A percentile compares a stretch with the other conserved stretches of the same genome.
Evolutionary conservation across 2,329 filamentous ascomycete genomes (phyloP).

Genomic region (Paracoccidioides brasiliensis): DNA sequence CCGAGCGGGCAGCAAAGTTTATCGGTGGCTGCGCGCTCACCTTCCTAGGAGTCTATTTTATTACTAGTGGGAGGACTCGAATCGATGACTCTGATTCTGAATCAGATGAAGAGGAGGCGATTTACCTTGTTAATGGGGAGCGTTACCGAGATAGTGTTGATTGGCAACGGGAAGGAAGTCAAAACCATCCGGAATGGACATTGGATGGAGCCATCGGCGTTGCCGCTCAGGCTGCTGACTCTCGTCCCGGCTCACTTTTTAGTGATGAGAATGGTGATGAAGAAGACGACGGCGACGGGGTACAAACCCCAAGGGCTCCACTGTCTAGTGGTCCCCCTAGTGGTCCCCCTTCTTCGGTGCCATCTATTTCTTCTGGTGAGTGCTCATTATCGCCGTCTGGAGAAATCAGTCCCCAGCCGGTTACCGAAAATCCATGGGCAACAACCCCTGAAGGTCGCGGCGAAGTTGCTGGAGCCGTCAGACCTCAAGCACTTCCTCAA

Average conservation of each 20-base stretch:
- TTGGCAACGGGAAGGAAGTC: slow-evolving; percentile 10
- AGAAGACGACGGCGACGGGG: slow-evolving; percentile 22
- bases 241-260: slow-evolving; percentile 22
- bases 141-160: slow-evolving; percentile 25
- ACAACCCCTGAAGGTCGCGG: slow-evolving; percentile 13
- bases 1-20: slow-evolving; percentile 67
- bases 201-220: background rate
- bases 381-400: slow-evolving; percentile 19
- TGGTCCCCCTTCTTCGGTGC: slow-evolving; percentile 20
- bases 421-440: slow-evolving; percentile 29
- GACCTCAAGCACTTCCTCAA: slow-evolving; percentile 13
- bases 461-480: slow-evolving; percentile 11
- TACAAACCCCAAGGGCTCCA: slow-evolving; percentile 21
- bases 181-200: slow-evolving; percentile 10
- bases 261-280: slow-evolving; percentile 21
- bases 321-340: slow-evolving; percentile 22
- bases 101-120: slow-evolving; percentile 44
- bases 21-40: slow-evolving; percentile 81
- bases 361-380: slow-evolving; percentile 20
- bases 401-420: slow-evolving; percentile 18
- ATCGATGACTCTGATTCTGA: slow-evolving; percentile 49
- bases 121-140: slow-evolving; percentile 28
- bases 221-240: slow-evolving; percentile 10
- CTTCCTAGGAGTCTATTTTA: slow-evolving; percentile 93
- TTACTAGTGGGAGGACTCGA: slow-evolving; percentile 65